These are phyloP conservation scores for Pyrrhoderma noxium DNA, from an alignment of 1,284 basidiomycete species.

Conservation along the genomic window DNA sequence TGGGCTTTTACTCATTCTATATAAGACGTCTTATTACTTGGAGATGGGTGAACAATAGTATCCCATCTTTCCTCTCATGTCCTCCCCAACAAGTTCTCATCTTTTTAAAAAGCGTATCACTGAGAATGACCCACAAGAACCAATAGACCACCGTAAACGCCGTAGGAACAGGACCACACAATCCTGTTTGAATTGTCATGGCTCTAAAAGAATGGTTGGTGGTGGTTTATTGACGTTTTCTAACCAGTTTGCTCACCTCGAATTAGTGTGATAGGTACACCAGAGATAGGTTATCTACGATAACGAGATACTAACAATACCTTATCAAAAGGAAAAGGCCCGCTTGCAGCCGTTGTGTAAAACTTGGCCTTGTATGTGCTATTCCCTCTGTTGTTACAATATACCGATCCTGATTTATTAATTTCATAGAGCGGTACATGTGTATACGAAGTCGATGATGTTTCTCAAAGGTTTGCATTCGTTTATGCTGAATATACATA, in stretches of 20 bases:
- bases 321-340: conserved; percentile 16
- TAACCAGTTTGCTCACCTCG: neutral
- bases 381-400: neutral
- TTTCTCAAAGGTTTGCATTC: conserved; percentile 24
- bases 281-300: neutral
- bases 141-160: conserved; percentile 33
- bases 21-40: no score
- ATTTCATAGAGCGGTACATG: conserved; percentile 32
- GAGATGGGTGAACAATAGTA: no score
- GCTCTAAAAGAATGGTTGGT: conserved; percentile 39
- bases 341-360: conserved; percentile 25
- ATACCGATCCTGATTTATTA: conserved; percentile 1
- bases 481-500: neutral
- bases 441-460: conserved; percentile 37
- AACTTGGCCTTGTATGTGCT: conserved; percentile 28
- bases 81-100: neutral
- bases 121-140: conserved; percentile 7
- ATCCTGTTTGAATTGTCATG: conserved; percentile 38
- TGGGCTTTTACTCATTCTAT: no score
- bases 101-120: conserved; percentile 7
- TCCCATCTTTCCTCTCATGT: neutral
- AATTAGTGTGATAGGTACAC: conserved; percentile 20
- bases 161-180: conserved; percentile 38
- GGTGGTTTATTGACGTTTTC: conserved; percentile 15
- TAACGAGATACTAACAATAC: neutral